A percentile compares a stretch with the other conserved stretches of the same genome.
These are phyloP conservation scores for Crinitomyces ghanaensis DNA, from an alignment of 805 yeast genomes.

Conservation along the genomic window DNA sequence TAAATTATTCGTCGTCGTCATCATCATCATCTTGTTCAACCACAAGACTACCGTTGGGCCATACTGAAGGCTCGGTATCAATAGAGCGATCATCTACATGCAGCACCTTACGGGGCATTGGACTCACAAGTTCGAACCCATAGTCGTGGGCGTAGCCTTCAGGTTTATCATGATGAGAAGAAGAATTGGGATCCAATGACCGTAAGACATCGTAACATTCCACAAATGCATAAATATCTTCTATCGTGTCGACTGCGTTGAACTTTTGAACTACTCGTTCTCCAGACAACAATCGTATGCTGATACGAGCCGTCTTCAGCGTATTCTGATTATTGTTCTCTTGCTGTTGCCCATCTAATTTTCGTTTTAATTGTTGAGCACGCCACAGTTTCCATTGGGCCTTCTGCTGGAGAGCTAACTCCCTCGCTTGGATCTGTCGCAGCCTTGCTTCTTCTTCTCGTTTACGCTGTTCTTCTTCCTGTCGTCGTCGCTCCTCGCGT, in stretches of 20 bases:
- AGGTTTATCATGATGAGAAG: constrained; percentile 24
- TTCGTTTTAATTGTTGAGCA: constrained; percentile 19
- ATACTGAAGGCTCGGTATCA: constrained; percentile 35
- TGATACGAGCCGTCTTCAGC: constrained; percentile 42
- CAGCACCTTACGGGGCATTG: constrained; percentile 45
- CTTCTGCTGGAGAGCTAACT: constrained; percentile 13
- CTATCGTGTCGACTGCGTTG: constrained; percentile 35
- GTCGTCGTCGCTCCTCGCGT: constrained; percentile 21
- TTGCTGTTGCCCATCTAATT: constrained; percentile 1
- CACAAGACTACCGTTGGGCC: constrained; percentile 57
- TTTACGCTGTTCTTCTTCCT: constrained; percentile 12
- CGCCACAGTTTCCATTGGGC: constrained; percentile 43
- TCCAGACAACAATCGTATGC: constrained; percentile 57
- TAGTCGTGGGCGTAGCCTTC: constrained; percentile 35
- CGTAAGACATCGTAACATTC: constrained; percentile 34
- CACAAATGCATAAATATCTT: constrained; percentile 61
- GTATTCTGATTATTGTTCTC: constrained; percentile 17
- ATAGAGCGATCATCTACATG: constrained; percentile 24
- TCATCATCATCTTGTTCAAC: constrained; percentile 29
- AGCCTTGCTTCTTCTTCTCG: constrained; percentile 8
- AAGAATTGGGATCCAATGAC: constrained; percentile 17
- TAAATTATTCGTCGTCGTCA: constrained; percentile 7
- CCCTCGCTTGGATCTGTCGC: constrained; percentile 10
- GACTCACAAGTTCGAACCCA: constrained; percentile 39
- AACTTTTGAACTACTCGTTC: constrained; percentile 44